Percentiles rank a stretch among this genome's conserved stretches.
phyloP scores from a whole-genome alignment of 2,329 filamentous ascomycete genomes.

The Gaeumannomyces tritici region DNA sequence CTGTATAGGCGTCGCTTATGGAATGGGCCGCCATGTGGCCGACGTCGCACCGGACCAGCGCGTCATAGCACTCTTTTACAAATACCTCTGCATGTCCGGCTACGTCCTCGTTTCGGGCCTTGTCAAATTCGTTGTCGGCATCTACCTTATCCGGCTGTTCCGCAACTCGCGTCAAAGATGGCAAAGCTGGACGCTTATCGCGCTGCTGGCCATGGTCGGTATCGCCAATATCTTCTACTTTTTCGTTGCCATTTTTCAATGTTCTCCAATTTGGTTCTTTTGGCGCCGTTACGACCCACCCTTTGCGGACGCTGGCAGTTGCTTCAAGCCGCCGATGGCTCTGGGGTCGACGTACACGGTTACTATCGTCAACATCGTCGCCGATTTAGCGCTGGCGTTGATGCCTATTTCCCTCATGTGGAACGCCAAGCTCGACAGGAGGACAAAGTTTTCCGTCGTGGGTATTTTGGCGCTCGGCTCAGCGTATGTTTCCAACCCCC shows the following conservation, averaged over 20 bases:
- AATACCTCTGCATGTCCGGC: constrained; percentile 29
- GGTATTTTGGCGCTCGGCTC: constrained; percentile 21
- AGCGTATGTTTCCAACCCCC: constrained; percentile 14
- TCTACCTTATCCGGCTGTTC: constrained; percentile 27
- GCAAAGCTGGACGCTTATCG: constrained; percentile 22
- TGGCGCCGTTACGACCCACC: constrained; percentile 1
- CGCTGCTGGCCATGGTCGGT: constrained; percentile 18
- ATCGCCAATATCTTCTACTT: constrained; percentile 26
- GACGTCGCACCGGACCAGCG: constrained; percentile 8
- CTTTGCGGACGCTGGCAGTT: neutral
- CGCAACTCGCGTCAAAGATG: constrained; percentile 10
- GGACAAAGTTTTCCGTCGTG: constrained; percentile 26
- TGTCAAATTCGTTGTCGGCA: constrained; percentile 27
- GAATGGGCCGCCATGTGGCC: constrained; percentile 15
- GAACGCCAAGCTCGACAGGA: constrained; percentile 27
- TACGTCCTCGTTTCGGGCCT: constrained; percentile 25
- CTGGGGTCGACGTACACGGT: constrained; percentile 25
- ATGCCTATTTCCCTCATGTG: constrained; percentile 29
- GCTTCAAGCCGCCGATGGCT: constrained; percentile 9
- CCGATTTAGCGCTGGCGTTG: constrained; percentile 28
- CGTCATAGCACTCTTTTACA: constrained; percentile 21
- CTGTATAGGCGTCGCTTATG: constrained; percentile 15
- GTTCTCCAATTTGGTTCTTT: constrained; percentile 26
- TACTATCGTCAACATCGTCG: constrained; percentile 25
- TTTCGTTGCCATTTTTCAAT: constrained; percentile 28